phyloP scores from a whole-genome alignment of 495 filamentous ascomycete species.

The Penicillium goetzii region DNA sequence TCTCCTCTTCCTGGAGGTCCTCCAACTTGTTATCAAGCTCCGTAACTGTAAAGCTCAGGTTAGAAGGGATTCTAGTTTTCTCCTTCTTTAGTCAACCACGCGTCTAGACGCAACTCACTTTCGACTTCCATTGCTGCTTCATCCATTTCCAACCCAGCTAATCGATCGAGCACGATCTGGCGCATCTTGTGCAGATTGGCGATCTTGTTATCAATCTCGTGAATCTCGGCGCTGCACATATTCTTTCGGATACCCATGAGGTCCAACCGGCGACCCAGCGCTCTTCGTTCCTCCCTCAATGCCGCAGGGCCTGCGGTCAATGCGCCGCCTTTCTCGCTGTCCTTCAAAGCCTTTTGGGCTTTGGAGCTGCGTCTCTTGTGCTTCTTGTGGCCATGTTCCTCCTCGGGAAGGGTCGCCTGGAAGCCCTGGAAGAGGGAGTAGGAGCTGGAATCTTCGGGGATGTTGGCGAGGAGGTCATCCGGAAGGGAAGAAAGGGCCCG shows the following conservation, averaged over 20 bases:
- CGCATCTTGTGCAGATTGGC: slow-evolving; percentile 92
- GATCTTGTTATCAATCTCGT: slow-evolving; percentile 96
- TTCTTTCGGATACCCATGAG: slow-evolving; percentile 94
- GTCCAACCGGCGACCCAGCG: slow-evolving; percentile 79
- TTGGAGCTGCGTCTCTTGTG: slow-evolving; percentile 72
- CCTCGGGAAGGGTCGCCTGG: slow-evolving; percentile 83
- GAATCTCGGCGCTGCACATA: slow-evolving; percentile 95
- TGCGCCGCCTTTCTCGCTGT: slow-evolving; percentile 53
- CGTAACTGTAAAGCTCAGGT: slow-evolving; percentile 55
- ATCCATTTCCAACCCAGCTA: slow-evolving; percentile 90
- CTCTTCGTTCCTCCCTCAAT: slow-evolving; percentile 75
- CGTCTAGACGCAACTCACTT: slow-evolving; percentile 51
- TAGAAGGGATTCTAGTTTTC: not conserved
- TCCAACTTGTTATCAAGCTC: slow-evolving; percentile 87
- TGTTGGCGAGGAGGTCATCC: slow-evolving; percentile 84
- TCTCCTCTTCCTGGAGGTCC: slow-evolving; percentile 68
- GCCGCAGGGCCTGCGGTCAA: slow-evolving; percentile 66
- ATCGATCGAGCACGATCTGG: slow-evolving; percentile 85
- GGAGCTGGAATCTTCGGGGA: slow-evolving; percentile 79
- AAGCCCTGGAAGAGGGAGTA: slow-evolving; percentile 98
- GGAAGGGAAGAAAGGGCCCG: slow-evolving; percentile 86
- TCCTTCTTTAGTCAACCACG: not conserved
- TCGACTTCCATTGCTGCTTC: slow-evolving; percentile 90
- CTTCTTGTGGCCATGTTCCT: slow-evolving; percentile 64
- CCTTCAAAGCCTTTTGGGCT: slow-evolving; percentile 73